Base-by-base conservation (phyloP, 306 rosid species). In the Fragaria iinumae region DNA sequence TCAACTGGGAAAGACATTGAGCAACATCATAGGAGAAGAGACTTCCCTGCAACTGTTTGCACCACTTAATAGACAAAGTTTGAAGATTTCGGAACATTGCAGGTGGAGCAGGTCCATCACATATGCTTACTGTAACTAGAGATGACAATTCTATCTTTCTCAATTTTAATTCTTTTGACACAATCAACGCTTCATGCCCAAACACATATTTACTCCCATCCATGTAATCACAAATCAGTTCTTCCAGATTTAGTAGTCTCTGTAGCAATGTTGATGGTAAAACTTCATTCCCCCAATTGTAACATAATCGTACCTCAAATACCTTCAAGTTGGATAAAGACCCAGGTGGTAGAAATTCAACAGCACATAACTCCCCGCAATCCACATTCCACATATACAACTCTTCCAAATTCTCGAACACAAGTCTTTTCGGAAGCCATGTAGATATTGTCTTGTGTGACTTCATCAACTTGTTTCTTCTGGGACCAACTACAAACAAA, bases 261-360 rank as follows among this genome's bases (percentile, higher is more conserved):
- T 59, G 16, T 12, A 60, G 13, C 67, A 60, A 27, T 12, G 2
- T 4, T 29, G 67, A 5, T 25, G 65, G 65, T 3, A 59, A 25
- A 25, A 59, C 2, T 13, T 25, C 17, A 25, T 29, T 60, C 3
- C 67, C 39, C 67, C 18, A 27, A 8, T 60, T 60, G 2, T 4
- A 5, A 27, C 39, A 60, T 5, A 5, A 5, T 36, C 4, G 39
- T 5, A 0, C 0, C 0, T 0, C 0, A 0, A 27, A 3, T 2
- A 0, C 0, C 18, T 60, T 60, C 39, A 60, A 2, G 29, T 12
- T 11, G 20, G 0, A 1, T 0, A 25, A 38, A 59, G 64, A 57
- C 65, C 65, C 65, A 0, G 13, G 16, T 23, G 18, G 36, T 25
- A 43, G 2, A 43, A 59, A 27, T 12, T 27, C 67, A 12, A 34